A percentile compares a stretch with the other conserved stretches of the same genome.
Conservation (phyloP, 2,329 filamentous ascomycete genomes). For the Clarireedia paspali region DNA sequence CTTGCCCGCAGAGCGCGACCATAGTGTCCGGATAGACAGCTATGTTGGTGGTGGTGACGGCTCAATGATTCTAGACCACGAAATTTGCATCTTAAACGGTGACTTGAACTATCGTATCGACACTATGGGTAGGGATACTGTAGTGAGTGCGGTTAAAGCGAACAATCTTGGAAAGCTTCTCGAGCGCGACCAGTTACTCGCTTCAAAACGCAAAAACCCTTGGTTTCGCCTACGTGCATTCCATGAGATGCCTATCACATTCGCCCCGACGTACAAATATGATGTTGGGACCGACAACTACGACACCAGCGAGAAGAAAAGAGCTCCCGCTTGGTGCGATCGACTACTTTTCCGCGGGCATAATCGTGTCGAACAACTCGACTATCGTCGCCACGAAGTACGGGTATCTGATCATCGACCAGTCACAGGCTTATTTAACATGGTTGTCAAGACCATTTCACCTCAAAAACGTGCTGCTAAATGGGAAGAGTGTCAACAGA, state of each 20-base stretch:
- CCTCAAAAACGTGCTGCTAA: constrained; percentile 54
- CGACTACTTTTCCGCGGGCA: constrained; percentile 77
- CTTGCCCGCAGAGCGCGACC: constrained; percentile 65
- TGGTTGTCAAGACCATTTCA: constrained; percentile 77
- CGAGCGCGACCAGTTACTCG: constrained; percentile 86
- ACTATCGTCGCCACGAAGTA: constrained; percentile 85
- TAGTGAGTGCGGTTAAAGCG: constrained; percentile 75
- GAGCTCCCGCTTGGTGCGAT: constrained; percentile 95
- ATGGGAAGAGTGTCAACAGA: constrained; percentile 67
- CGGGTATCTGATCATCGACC: constrained; percentile 87
- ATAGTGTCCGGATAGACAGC: constrained; percentile 61
- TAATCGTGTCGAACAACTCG: constrained; percentile 75
- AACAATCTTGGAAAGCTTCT: constrained; percentile 80
- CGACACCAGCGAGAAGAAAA: constrained; percentile 89
- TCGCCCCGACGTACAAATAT: constrained; percentile 97
- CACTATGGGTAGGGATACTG: constrained; percentile 88
- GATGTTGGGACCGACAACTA: constrained; percentile 93
- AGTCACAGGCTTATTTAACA: constrained; percentile 76
- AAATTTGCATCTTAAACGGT: constrained; percentile 93
- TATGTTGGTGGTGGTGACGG: constrained; percentile 92
- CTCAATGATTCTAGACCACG: constrained; percentile 89
- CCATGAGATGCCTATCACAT: constrained; percentile 82
- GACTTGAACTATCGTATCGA: constrained; percentile 98
- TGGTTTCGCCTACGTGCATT: constrained; percentile 84
- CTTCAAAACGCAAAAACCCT: constrained; percentile 82